Evolutionary conservation across 2,329 filamentous ascomycete genomes (phyloP).

Genomic region (Hysterium pulicare): DNA sequence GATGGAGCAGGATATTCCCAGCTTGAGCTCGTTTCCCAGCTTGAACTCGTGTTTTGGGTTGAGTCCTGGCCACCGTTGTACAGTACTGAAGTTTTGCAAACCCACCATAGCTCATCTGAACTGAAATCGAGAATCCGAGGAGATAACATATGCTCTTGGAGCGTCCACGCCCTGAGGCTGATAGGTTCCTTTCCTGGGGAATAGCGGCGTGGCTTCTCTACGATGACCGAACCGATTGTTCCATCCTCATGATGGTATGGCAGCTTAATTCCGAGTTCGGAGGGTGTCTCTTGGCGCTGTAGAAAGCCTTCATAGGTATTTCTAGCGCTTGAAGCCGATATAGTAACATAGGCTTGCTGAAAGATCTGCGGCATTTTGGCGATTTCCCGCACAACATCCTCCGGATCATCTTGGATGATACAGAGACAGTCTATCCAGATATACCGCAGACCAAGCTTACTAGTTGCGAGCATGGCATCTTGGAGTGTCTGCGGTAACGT

Average conservation of each 20-base stretch:
- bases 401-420: conserved; percentile 13
- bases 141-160: conserved; percentile 10
- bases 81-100: not conserved
- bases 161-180: conserved; percentile 7
- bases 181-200: conserved; percentile 7
- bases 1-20: not conserved
- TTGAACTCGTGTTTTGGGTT: too few relatives aligned
- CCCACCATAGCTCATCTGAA: not conserved
- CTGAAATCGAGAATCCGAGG: conserved; percentile 6
- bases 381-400: conserved; percentile 10
- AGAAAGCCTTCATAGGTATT: conserved; percentile 10
- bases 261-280: not conserved
- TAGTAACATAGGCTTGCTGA: conserved; percentile 9
- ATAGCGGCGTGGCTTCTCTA: conserved; percentile 8
- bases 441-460: conserved; percentile 7
- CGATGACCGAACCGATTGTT: conserved; percentile 3
- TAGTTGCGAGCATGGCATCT: conserved; percentile 10
- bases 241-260: conserved; percentile 1
- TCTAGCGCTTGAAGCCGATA: conserved; percentile 8
- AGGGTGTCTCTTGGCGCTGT: not conserved
- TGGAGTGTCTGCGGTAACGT: conserved; percentile 10
- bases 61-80: not conserved
- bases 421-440: conserved; percentile 16
- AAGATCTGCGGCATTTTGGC: conserved; percentile 13
- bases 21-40: not conserved